A percentile compares a stretch with the other conserved stretches of the same genome.
phyloP scores from a whole-genome alignment of 768 basidiomycete species.

The Leucosporidium yakuticum region DNA sequence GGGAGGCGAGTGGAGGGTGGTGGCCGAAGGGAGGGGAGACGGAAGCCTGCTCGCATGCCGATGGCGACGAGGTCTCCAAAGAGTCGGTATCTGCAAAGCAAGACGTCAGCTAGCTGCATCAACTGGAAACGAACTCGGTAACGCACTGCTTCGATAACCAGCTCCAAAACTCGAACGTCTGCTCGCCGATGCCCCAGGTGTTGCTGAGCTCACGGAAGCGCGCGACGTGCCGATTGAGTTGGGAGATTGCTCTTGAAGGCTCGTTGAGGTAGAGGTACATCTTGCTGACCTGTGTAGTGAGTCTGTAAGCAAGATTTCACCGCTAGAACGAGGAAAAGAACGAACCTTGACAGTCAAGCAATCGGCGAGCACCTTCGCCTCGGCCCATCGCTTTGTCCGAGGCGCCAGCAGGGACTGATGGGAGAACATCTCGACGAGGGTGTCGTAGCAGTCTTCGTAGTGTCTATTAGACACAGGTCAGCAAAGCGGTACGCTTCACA shows the following conservation, averaged over 20 bases:
- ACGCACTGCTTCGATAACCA: slow-evolving; percentile 89
- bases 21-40: slow-evolving; percentile 37
- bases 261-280: slow-evolving; percentile 88
- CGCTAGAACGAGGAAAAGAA: neutral
- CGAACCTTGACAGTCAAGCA: slow-evolving; percentile 80
- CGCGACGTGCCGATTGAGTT: slow-evolving; percentile 77
- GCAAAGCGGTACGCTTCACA: slow-evolving; percentile 18
- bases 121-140: neutral
- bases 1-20: slow-evolving; percentile 28
- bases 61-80: slow-evolving; percentile 86
- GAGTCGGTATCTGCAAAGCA: slow-evolving; percentile 63
- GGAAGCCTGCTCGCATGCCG: slow-evolving; percentile 47
- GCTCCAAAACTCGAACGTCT: slow-evolving; percentile 95
- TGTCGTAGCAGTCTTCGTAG: slow-evolving; percentile 87
- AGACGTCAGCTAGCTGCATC: neutral
- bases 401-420: slow-evolving; percentile 75
- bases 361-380: slow-evolving; percentile 93
- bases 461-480: slow-evolving; percentile 53
- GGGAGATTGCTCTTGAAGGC: slow-evolving; percentile 67
- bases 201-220: slow-evolving; percentile 72
- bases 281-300: slow-evolving; percentile 65
- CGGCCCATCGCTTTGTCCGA: slow-evolving; percentile 94
- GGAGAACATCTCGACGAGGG: slow-evolving; percentile 77
- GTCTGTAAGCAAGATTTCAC: neutral
- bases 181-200: slow-evolving; percentile 92